Base-by-base conservation (phyloP, 1,284 basidiomycete genomes). In the Amylostereum areolatum region DNA sequence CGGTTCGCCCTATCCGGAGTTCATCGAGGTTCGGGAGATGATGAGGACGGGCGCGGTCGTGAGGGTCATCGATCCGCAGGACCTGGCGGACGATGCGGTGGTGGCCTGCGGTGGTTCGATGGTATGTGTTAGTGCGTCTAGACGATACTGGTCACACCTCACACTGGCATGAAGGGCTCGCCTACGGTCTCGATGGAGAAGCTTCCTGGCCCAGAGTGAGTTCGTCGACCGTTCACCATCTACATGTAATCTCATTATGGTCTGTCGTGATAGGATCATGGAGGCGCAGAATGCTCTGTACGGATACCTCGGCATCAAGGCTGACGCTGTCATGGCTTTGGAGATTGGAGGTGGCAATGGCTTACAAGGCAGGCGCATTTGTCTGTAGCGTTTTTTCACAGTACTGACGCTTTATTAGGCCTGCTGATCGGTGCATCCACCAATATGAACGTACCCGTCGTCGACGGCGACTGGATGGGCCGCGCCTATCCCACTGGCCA, bases 331-430 rank as follows among this genome's bases (percentile, higher is more conserved):
- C 34, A 37, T 47, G 27, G 55, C 56, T 1, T 53, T 57, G 8
- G 60, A 61, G 36, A 59, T 69, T 37, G 67, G 67, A 5, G 67
- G 66, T 4, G 58, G 58, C 1, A 69, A 69, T 50, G 67, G 66
- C 5, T 57, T 66, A 47, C 55, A 62, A 47, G 48, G 48, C 41
- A 12, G 5, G 43, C 28, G 10, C 5, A 27, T 12, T 2, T 31
- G n/a, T 5, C 5, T 29, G 6, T 43, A 4, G 9, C 30, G 12
- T 5, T 28, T 24, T 41, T 7, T 25, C 28, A 43, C 25, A 24
- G n/a, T 12, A 6, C n/a, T n/a, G 7, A 6, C 5, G 25, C 11
- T 43, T 4, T n/a, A 29, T 6, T 27, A 43, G 57, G 59, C 44
- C 51, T 66, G 49, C 50, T 64, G 6, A 49, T 59, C 11, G 65